Percentiles rank a stretch among this genome's conserved stretches.
Evolutionary conservation across 2,329 filamentous ascomycete genomes (phyloP).

Genomic region (Remersonia thermophila): DNA sequence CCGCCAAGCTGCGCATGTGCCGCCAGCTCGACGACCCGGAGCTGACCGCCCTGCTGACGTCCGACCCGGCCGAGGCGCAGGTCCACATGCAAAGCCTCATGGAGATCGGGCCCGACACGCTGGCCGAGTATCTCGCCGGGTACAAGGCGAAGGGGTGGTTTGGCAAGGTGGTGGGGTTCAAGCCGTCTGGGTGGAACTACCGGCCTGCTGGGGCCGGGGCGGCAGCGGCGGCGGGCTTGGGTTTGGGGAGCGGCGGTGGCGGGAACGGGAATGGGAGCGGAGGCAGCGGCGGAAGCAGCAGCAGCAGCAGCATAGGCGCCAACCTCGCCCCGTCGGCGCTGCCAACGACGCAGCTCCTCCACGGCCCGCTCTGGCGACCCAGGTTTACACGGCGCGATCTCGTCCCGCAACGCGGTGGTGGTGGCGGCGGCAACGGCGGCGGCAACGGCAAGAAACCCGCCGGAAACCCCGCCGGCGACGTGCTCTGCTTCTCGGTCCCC

Average conservation of each 20-base stretch:
- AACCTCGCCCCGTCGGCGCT: constrained; percentile 38
- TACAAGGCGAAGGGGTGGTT: constrained; percentile 61
- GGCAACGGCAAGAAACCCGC: no score
- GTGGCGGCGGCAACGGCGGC: constrained; percentile 47
- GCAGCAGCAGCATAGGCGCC: constrained; percentile 30
- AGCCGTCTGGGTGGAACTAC: constrained; percentile 92
- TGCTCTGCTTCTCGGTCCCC: constrained; percentile 76
- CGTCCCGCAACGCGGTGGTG: constrained; percentile 71
- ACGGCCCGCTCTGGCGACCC: constrained; percentile 59
- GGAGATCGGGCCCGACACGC: constrained; percentile 82
- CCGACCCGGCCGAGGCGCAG: constrained; percentile 71
- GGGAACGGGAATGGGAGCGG: no score
- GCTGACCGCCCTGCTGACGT: constrained; percentile 63
- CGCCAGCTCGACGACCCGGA: constrained; percentile 76
- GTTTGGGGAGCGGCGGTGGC: no score
- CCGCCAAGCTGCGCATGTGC: constrained; percentile 74
- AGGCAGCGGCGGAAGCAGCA: constrained; percentile 47
- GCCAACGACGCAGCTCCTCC: constrained; percentile 38
- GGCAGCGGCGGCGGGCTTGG: no score
- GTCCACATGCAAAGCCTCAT: constrained; percentile 97
- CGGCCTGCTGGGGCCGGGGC: constrained; percentile 23
- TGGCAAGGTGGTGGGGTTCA: constrained; percentile 75
- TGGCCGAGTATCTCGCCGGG: constrained; percentile 74
- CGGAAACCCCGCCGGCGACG: neutral
- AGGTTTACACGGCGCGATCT: constrained; percentile 62